Conservation (phyloP, 2,329 filamentous ascomycete genomes). For the Trichoderma oligosporum region DNA sequence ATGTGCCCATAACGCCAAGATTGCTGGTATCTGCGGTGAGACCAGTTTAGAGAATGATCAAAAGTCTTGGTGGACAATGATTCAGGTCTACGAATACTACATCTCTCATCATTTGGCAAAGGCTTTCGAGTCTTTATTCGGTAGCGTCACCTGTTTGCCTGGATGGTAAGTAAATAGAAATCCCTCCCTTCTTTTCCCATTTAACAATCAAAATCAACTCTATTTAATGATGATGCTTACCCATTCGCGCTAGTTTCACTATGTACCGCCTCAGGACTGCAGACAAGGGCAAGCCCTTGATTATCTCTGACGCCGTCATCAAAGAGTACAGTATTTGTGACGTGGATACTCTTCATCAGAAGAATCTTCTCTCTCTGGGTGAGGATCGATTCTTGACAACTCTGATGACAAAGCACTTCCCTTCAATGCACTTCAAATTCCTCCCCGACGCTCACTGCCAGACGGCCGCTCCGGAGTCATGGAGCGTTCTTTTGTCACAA, state of each 20-base stretch:
- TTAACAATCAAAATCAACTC: too few species aligned
- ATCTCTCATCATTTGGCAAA: constrained; percentile 97
- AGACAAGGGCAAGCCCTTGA: constrained; percentile 89
- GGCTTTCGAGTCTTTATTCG: constrained; percentile 96
- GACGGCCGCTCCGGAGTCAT: constrained; percentile 90
- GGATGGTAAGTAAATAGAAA: constrained; percentile 88
- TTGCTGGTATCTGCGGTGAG: constrained; percentile 95
- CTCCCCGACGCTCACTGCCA: constrained; percentile 87
- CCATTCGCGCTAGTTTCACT: constrained; percentile 68
- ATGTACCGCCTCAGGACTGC: constrained; percentile 96
- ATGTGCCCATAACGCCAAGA: constrained; percentile 90
- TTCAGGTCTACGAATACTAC: constrained; percentile 99
- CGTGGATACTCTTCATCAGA: constrained; percentile 93
- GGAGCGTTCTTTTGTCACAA: constrained; percentile 93
- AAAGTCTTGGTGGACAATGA: constrained; percentile 98
- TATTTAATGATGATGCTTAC: too few species aligned
- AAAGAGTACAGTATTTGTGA: constrained; percentile 82
- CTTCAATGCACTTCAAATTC: constrained; percentile 93
- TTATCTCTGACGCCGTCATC: constrained; percentile 86
- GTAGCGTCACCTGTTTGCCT: constrained; percentile 96
- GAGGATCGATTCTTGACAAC: constrained; percentile 98
- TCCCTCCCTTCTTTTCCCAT: too few species aligned
- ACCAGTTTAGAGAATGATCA: constrained; percentile 96
- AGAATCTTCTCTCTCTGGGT: constrained; percentile 89
- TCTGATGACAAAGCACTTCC: constrained; percentile 97